Percentiles rank a stretch among this genome's conserved stretches.
Evolutionary conservation across 129 eudicot species (phyloP).

Genomic region (Gnaphalium uliginosum): DNA sequence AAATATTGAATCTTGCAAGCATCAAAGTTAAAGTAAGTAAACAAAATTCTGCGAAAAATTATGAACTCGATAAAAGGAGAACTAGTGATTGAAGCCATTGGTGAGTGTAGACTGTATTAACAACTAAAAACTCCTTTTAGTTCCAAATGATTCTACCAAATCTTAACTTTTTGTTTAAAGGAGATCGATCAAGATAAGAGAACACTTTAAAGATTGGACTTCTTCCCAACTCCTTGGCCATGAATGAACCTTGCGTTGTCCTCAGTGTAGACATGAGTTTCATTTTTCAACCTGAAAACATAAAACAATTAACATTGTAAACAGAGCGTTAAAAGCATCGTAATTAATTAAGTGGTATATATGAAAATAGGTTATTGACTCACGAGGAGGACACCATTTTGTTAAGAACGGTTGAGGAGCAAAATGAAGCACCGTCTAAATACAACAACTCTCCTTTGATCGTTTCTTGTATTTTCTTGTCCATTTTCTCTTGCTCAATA

Average conservation of each 20-base stretch:
- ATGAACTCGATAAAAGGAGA: background rate
- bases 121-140: conserved; percentile 18
- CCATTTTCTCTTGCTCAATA: conserved; percentile 25
- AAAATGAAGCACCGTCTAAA: conserved; percentile 36
- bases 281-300: conserved; percentile 58
- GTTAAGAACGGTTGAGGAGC: conserved; percentile 32
- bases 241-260: conserved; percentile 75
- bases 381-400: conserved; percentile 39
- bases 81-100: conserved; percentile 12
- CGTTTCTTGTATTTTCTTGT: conserved; percentile 32
- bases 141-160: conserved; percentile 21
- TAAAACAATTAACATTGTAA: background rate
- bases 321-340: background rate
- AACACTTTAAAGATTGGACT: conserved; percentile 15
- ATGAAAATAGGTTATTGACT: background rate
- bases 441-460: conserved; percentile 31
- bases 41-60: background rate
- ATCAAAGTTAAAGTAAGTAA: background rate
- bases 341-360: background rate
- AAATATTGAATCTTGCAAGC: background rate
- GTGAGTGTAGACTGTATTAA: conserved; percentile 23
- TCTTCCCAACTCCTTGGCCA: conserved; percentile 65
- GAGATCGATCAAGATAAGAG: background rate
- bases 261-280: conserved; percentile 87
- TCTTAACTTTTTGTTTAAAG: conserved; percentile 6